Evolutionary conservation across 768 basidiomycete genomes (phyloP).

Genomic region (Lactarius pseudohatsudake): DNA sequence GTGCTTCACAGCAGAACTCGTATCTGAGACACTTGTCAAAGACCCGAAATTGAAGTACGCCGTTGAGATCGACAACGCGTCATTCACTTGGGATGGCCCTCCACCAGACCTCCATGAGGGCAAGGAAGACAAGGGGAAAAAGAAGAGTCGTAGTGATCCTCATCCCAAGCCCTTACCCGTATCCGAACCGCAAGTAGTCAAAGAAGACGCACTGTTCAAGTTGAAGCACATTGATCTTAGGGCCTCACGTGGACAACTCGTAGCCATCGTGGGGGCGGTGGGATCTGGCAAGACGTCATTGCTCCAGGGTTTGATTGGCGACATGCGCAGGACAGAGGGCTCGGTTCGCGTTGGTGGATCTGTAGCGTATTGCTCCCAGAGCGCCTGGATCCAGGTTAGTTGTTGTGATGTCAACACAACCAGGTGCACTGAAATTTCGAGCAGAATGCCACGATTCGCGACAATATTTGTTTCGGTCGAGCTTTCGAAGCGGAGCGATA

Average conservation of each 20-base stretch:
- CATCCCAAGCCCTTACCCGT: slow-evolving; percentile 13
- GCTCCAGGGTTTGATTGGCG: slow-evolving; percentile 74
- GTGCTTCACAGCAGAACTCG: slow-evolving; percentile 82
- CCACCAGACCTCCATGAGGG: slow-evolving; percentile 48
- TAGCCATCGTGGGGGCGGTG: slow-evolving; percentile 80
- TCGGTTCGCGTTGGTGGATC: slow-evolving; percentile 70
- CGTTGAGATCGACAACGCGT: slow-evolving; percentile 62
- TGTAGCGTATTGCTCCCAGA: slow-evolving; percentile 82
- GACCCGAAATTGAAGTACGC: slow-evolving; percentile 62
- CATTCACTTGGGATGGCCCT: slow-evolving; percentile 86
- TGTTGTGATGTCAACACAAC: slow-evolving; percentile 15
- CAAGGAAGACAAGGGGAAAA: slow-evolving; percentile 31
- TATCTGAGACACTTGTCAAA: slow-evolving; percentile 55
- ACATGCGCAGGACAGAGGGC: slow-evolving; percentile 75
- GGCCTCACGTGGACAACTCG: slow-evolving; percentile 74
- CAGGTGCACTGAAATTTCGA: neutral
- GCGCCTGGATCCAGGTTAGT: slow-evolving; percentile 82
- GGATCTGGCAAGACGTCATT: slow-evolving; percentile 71
- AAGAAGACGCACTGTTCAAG: too few relatives aligned
- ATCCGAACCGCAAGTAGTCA: slow-evolving; percentile 34
- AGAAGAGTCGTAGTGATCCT: slow-evolving; percentile 13
- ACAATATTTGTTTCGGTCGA: slow-evolving; percentile 87
- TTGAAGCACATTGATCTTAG: slow-evolving; percentile 61
- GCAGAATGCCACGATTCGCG: slow-evolving; percentile 80
- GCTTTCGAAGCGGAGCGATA: slow-evolving; percentile 80